Base-by-base conservation (phyloP, 345 rosid genomes). In the Hevea brasiliensis region DNA sequence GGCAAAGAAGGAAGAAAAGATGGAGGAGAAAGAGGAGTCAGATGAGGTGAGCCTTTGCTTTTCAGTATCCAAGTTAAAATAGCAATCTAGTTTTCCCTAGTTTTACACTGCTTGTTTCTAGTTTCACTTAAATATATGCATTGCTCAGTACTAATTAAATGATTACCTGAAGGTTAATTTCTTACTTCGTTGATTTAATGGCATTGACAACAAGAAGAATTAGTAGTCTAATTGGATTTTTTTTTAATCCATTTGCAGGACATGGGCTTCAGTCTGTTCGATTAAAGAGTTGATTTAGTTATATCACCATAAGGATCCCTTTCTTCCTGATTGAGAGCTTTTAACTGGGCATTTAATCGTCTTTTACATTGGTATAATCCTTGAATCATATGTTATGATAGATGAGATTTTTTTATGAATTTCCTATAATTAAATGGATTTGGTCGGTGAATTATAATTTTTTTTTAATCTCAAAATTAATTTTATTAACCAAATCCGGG, bases 1-100 rank as follows among this genome's bases (percentile, higher is more conserved):
- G 75, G 58, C 76, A 21, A 73, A 72, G 73, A 47, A 67, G 44
- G 81, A 67, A 12, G 76, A 72, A 37, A 77, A 77, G 47, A 54
- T 54, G 26, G 76, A 73, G 60, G 76, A 73, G 64, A 73, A 73
- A 55, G 77, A 74, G 27, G 77, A 74, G 20, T 57, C 77, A 2
- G 72, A 74, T 32, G 77, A 59, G 5, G 72, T 74, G 24, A 57
- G 77, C 29, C 18, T 35, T 63, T 27, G 18, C 32, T 41, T n/a
- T 21, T 18, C 3, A 63, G 13, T 63, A 10, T 5, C 26, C 41
- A 12, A 40, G 41, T 41, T 41, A n/a, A 41, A 41, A 9, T 63
- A 41, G 29, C 0, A 62, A 44, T 61, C 44, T 1, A 26, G 40
- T 7, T 26, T 20, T 27, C 18, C 15, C 65, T 32, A 17, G 42